Conservation (phyloP, 177 flowering plant species). For the Telopea speciosissima region DNA sequence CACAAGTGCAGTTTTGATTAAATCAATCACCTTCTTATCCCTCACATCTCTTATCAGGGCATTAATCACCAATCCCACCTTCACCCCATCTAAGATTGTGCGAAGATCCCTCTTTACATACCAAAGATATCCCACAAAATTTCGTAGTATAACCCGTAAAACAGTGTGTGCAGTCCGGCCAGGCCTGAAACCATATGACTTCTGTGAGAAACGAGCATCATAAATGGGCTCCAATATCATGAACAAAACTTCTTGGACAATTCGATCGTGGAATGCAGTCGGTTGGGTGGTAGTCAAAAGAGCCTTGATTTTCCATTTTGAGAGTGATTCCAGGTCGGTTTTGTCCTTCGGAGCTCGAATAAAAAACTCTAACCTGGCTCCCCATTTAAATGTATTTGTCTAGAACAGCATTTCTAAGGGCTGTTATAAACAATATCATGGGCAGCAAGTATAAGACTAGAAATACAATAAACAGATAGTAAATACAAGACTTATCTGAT, state of each 20-base stretch:
- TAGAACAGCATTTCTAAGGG: constrained; percentile 82
- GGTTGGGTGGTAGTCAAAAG: constrained; percentile 85
- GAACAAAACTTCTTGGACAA: constrained; percentile 88
- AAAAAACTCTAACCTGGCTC: constrained; percentile 71
- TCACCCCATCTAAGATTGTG: constrained; percentile 80
- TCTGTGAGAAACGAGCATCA: constrained; percentile 78
- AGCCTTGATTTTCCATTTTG: constrained; percentile 76
- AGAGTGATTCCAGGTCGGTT: constrained; percentile 59
- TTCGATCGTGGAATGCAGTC: constrained; percentile 69
- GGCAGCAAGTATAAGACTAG: too few relatives aligned
- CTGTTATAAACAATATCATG: too few relatives aligned
- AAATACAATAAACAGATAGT: too few relatives aligned
- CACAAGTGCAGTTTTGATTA: constrained; percentile 67
- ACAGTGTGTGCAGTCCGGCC: constrained; percentile 83
- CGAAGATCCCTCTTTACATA: constrained; percentile 89
- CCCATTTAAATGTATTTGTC: constrained; percentile 89
- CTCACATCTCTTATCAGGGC: constrained; percentile 88
- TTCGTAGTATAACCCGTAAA: constrained; percentile 73
- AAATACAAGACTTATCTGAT: too few relatives aligned
- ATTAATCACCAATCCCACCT: constrained; percentile 76
- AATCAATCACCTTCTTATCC: constrained; percentile 81
- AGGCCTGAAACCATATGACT: constrained; percentile 87
- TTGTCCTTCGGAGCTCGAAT: constrained; percentile 83
- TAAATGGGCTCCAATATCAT: constrained; percentile 91
- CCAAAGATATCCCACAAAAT: constrained; percentile 89